Evolutionary conservation across 306 rosid species (phyloP).

Genomic region (Sechiopsis laciniata): DNA sequence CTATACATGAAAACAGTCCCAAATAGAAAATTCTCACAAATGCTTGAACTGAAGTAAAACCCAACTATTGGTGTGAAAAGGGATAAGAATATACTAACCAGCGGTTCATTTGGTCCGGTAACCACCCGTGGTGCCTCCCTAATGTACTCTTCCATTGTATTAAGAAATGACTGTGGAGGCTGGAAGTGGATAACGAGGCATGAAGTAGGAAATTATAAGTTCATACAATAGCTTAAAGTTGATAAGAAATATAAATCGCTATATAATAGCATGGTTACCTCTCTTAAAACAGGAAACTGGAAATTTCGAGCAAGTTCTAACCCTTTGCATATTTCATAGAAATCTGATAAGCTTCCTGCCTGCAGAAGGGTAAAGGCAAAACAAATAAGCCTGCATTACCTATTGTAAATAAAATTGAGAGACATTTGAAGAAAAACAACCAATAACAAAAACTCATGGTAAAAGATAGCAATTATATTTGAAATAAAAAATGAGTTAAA

Average conservation of each 20-base stretch:
- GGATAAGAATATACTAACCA: conserved; percentile 51
- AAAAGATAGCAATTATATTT: not conserved
- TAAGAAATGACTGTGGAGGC: conserved; percentile 97
- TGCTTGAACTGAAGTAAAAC: not conserved
- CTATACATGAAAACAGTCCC: not conserved
- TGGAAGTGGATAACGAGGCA: conserved; percentile 32
- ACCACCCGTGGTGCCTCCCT: conserved; percentile 88
- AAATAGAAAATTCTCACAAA: conserved; percentile 16
- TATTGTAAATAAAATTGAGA: conserved; percentile 5
- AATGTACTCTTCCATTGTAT: conserved; percentile 93
- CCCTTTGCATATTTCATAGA: conserved; percentile 89
- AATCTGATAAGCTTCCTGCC: conserved; percentile 81
- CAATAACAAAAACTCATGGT: not conserved
- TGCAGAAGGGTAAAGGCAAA: conserved; percentile 32
- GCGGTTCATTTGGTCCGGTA: conserved; percentile 66
- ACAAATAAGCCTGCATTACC: conserved; percentile 20
- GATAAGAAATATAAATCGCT: conserved; percentile 15
- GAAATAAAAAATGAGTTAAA: not conserved
- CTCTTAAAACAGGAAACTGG: conserved; percentile 94
- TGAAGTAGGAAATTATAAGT: conserved; percentile 8
- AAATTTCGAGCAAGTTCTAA: conserved; percentile 96
- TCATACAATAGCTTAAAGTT: conserved; percentile 18
- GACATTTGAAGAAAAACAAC: conserved; percentile 1
- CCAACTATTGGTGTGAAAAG: not conserved
- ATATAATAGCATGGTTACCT: conserved; percentile 37